Percentiles rank a stretch among this genome's conserved stretches.
phyloP scores from a whole-genome alignment of 2,329 filamentous ascomycete genomes.

The Ascochyta fabae region DNA sequence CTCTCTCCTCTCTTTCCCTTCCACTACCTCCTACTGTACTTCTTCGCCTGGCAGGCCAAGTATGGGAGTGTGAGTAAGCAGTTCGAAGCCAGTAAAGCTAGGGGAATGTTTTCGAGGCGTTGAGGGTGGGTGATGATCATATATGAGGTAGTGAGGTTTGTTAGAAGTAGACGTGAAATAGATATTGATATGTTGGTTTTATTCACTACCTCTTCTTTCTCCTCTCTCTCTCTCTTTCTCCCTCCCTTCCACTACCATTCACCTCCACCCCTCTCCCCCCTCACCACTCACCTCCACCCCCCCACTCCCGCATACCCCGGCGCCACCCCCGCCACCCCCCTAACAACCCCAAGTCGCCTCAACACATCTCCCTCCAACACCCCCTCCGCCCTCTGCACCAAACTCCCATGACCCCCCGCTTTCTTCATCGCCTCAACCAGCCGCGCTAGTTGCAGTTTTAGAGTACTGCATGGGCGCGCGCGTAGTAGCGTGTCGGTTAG shows the following conservation, averaged over 20 bases:
- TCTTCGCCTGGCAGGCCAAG: slow-evolving; percentile 98
- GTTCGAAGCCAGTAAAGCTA: slow-evolving; percentile 31
- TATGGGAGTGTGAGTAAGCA: slow-evolving; percentile 77
- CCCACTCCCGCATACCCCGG: slow-evolving; percentile 4
- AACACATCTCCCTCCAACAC: slow-evolving; percentile 7
- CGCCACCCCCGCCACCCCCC: slow-evolving; percentile 4
- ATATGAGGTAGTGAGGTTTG: neutral
- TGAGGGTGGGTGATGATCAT: neutral
- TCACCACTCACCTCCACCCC: neutral
- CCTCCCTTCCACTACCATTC: too few species aligned
- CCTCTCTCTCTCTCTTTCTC: too few species aligned
- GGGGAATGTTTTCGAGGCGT: slow-evolving; percentile 30
- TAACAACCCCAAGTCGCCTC: slow-evolving; percentile 2
- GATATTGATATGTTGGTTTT: neutral
- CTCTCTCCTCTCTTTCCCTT: too few species aligned
- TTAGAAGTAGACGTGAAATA: too few species aligned
- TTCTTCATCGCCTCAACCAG: neutral
- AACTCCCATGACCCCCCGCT: neutral
- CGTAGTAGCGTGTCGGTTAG: slow-evolving; percentile 49
- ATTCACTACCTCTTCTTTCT: too few species aligned
- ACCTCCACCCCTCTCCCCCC: too few species aligned
- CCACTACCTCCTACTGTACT: slow-evolving; percentile 66
- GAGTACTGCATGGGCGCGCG: slow-evolving; percentile 7
- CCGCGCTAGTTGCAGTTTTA: slow-evolving; percentile 1
- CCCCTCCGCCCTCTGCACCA: neutral